Percentiles rank a stretch among this genome's conserved stretches.
These are phyloP conservation scores for Sugiyamaella americana DNA, from an alignment of 805 yeast genomes.

Conservation along the genomic window DNA sequence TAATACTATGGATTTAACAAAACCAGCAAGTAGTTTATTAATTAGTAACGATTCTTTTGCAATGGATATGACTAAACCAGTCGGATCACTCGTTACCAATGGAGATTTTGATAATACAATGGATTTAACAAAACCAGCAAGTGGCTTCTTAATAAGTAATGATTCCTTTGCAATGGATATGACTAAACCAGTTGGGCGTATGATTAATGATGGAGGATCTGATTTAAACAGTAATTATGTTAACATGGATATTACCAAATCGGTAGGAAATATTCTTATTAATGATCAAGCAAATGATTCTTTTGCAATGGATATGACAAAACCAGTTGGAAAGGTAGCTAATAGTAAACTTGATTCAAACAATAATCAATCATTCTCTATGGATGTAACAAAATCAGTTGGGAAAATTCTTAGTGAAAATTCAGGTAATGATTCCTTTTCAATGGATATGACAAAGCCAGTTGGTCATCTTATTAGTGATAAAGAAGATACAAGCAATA, in stretches of 20 bases:
- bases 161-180: too few relatives aligned
- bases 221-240: too few relatives aligned
- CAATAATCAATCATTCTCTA: conserved; percentile 3
- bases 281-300: background rate
- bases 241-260: conserved; percentile 13
- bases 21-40: conserved; percentile 7
- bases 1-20: conserved; percentile 6
- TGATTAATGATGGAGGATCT: conserved; percentile 12
- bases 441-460: conserved; percentile 15
- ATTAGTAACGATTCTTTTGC: too few relatives aligned
- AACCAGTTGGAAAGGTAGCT: too few relatives aligned
- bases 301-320: too few relatives aligned
- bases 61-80: conserved; percentile 5
- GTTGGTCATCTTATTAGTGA: conserved; percentile 5
- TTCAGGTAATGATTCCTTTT: background rate
- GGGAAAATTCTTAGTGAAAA: background rate
- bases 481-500: conserved; percentile 14
- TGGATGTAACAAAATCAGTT: conserved; percentile 12
- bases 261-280: background rate
- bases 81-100: too few relatives aligned
- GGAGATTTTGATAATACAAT: conserved; percentile 14
- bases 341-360: too few relatives aligned
- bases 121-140: conserved; percentile 17
- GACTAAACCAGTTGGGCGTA: conserved; percentile 3
- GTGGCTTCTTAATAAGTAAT: too few relatives aligned